These are phyloP conservation scores for Globisporangium acanthophoron DNA, from an alignment of 352 stramenopile genomes.

Conservation along the genomic window DNA sequence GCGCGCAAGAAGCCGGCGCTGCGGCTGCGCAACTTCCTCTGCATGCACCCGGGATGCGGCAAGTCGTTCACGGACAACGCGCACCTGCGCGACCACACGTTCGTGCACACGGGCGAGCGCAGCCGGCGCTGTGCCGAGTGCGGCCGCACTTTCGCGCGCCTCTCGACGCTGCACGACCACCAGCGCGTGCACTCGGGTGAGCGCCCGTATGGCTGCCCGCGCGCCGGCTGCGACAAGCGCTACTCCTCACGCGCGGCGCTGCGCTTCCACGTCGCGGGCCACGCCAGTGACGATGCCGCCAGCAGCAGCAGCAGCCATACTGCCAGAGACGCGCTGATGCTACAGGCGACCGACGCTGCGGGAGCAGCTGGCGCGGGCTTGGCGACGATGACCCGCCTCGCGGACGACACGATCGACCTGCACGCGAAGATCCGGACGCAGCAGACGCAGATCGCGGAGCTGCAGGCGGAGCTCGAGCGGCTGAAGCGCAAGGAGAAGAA, in stretches of 20 bases:
- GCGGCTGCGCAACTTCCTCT: constrained; percentile 65
- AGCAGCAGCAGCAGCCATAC: not conserved
- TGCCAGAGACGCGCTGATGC: not conserved
- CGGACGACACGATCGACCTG: constrained; percentile 6
- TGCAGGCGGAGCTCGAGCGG: constrained; percentile 30
- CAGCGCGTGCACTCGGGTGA: constrained; percentile 68
- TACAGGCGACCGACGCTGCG: not conserved
- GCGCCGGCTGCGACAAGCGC: constrained; percentile 18
- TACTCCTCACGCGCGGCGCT: constrained; percentile 57
- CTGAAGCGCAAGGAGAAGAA: constrained; percentile 16
- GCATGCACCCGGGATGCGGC: constrained; percentile 55
- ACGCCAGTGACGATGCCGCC: constrained; percentile 11
- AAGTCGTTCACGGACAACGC: constrained; percentile 72
- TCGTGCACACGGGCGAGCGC: constrained; percentile 72
- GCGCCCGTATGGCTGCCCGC: constrained; percentile 53
- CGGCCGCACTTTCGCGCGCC: constrained; percentile 42
- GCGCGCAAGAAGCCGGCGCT: constrained; percentile 34
- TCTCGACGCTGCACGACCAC: constrained; percentile 57
- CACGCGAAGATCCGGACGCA: constrained; percentile 37
- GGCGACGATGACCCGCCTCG: not conserved
- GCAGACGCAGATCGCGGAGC: constrained; percentile 36
- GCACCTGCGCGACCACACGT: constrained; percentile 60
- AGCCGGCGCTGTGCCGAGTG: constrained; percentile 41
- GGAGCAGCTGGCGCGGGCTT: not conserved
- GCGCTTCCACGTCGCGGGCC: constrained; percentile 43